Base-by-base conservation (phyloP, 306 rosid genomes). In the Medicago truncatula region DNA sequence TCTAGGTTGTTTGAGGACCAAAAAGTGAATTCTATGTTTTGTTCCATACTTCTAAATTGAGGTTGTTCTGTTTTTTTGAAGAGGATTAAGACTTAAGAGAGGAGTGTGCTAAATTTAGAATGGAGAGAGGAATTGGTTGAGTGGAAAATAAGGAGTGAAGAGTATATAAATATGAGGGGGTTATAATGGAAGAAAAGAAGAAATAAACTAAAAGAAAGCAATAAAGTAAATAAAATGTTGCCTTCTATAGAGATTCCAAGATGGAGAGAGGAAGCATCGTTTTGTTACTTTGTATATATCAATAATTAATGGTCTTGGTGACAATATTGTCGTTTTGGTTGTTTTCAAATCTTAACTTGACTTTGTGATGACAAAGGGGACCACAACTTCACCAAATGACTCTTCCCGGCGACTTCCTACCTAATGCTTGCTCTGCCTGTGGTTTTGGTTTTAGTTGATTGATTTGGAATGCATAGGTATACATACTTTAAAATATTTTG, bases 181-280 rank as follows among this genome's bases (percentile, higher is more conserved):
- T 34, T 57, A 12, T 67, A 20, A 7, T 0, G 13, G 31, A 58
- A 36, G 15, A 5, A 15, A 1, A 8, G n/a, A 15, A 2, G 36
- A 38, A 21, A 3, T 1, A 25, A 13, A 21, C 16, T 11, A 28
- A n/a, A 16, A 16, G 7, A n/a, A 52, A 52, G 16, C 9, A n/a
- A 52, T 52, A 46, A 46, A 46, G 52, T 46, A 12, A 46, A 46
- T 12, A 46, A 46, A 53, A 20, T 8, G 61, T 31, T 54, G 36
- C 57, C 6, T 81, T 76, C 84, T 1, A n/a, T 2, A 2, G 58
- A 25, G 78, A 7, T 76, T 81, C 85, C 74, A 57, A 53, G 85
- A 81, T 53, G 85, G 74, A 18, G 75, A 43, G 81, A 81, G 81
- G 85, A 81, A 81, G 78, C 75, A 70, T 81, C 85, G 41, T 64